Evolutionary conservation across 2,329 filamentous ascomycete species (phyloP).

Genomic region (Fusarium sublunatum): DNA sequence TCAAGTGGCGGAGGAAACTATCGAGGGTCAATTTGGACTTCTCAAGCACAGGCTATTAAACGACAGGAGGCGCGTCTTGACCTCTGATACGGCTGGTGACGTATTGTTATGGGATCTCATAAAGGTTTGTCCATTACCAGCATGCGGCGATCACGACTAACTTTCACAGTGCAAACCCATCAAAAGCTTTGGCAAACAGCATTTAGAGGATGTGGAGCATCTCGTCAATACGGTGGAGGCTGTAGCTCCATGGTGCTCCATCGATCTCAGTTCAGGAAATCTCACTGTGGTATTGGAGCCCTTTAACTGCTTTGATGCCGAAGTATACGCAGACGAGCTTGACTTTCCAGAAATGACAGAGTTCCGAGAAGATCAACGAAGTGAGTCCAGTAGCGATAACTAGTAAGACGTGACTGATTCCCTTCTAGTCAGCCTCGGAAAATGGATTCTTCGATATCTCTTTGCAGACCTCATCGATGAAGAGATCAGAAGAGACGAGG

Average conservation of each 20-base stretch:
- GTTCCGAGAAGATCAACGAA: constrained; percentile 93
- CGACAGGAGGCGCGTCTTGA: constrained; percentile 88
- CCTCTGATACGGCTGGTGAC: constrained; percentile 93
- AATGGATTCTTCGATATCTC: constrained; percentile 93
- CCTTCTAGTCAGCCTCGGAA: constrained; percentile 86
- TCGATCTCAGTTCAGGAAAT: constrained; percentile 92
- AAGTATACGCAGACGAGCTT: constrained; percentile 95
- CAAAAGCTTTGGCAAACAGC: constrained; percentile 91
- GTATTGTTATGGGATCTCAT: constrained; percentile 95
- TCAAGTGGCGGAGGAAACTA: constrained; percentile 78
- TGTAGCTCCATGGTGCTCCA: constrained; percentile 94
- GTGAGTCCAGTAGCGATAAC: constrained; percentile 61
- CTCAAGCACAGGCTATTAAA: constrained; percentile 94
- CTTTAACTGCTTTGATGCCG: constrained; percentile 96
- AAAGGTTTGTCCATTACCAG: constrained; percentile 64
- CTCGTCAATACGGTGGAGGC: constrained; percentile 89
- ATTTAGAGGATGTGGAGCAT: constrained; percentile 90
- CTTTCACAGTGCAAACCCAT: constrained; percentile 79
- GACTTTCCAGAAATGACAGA: constrained; percentile 77
- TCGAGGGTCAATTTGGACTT: constrained; percentile 94
- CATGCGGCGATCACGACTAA: constrained; percentile 18
- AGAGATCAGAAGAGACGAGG: constrained; percentile 84
- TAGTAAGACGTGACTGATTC: constrained; percentile 39
- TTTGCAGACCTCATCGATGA: constrained; percentile 92
- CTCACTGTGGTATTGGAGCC: constrained; percentile 92